These are phyloP conservation scores for Triangularia setosa DNA, from an alignment of 2,329 filamentous ascomycete species.

Conservation along the genomic window DNA sequence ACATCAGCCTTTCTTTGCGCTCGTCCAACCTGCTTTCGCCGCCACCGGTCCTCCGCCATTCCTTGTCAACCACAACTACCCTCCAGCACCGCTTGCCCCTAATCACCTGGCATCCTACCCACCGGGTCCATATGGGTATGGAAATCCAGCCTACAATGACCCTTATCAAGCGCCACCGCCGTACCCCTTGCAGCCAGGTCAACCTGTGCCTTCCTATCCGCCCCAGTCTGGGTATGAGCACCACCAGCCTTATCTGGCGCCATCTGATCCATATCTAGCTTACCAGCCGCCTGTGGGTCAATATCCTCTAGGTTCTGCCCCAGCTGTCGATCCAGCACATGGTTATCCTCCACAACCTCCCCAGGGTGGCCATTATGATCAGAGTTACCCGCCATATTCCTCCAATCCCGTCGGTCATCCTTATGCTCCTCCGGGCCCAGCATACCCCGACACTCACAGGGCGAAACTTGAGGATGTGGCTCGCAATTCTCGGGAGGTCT, in stretches of 20 bases:
- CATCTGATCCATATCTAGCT: slow-evolving; percentile 26
- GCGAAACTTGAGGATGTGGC: slow-evolving; percentile 50
- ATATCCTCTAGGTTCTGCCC: slow-evolving; percentile 2
- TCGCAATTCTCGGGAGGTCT: slow-evolving; percentile 55
- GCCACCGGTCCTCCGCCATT: slow-evolving; percentile 6
- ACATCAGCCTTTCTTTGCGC: slow-evolving; percentile 19
- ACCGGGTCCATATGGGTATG: slow-evolving; percentile 31
- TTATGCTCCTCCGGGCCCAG: slow-evolving; percentile 15
- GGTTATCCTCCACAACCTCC: slow-evolving; percentile 10
- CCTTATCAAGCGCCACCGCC: slow-evolving; percentile 24
- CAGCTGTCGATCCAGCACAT: slow-evolving; percentile 2
- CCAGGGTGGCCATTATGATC: slow-evolving; percentile 14
- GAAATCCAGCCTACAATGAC: slow-evolving; percentile 32
- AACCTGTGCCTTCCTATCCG: slow-evolving; percentile 9
- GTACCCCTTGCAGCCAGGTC: slow-evolving; percentile 14
- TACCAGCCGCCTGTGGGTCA: slow-evolving; percentile 19
- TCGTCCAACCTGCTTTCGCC: slow-evolving; percentile 10
- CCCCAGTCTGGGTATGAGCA: slow-evolving; percentile 16
- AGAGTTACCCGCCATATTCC: slow-evolving; percentile 27
- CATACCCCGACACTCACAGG: slow-evolving; percentile 41
- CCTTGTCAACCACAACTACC: slow-evolving; percentile 19
- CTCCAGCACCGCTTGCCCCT: slow-evolving; percentile 11
- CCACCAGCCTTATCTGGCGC: slow-evolving; percentile 15
- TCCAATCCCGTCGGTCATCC: slow-evolving; percentile 19
- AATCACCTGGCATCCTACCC: slow-evolving; percentile 19